Conservation (phyloP, 176 grass and related monocot species). For the Melocanna baccifera region DNA sequence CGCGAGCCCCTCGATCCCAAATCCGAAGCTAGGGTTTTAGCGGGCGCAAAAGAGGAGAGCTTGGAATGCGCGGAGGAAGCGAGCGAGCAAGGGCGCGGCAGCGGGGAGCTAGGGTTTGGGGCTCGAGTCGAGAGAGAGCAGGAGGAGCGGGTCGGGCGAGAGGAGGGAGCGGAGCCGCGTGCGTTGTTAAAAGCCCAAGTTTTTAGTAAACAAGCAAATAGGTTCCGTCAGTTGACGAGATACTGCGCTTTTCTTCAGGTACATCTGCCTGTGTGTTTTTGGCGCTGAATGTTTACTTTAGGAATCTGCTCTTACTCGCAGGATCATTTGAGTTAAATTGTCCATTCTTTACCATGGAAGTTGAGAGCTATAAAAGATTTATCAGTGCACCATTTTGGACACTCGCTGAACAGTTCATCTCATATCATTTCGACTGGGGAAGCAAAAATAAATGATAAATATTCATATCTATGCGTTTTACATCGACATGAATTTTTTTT, state of each 20-base stretch:
- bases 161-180: too few species aligned
- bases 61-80: background rate
- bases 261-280: background rate
- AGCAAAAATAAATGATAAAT: background rate
- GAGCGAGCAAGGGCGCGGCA: too few species aligned
- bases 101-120: too few species aligned
- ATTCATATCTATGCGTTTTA: background rate
- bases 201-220: too few species aligned
- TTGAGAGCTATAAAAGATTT: background rate
- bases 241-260: too few species aligned
- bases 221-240: too few species aligned
- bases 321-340: background rate
- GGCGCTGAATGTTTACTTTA: background rate
- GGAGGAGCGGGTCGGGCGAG: too few species aligned
- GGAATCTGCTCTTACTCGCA: background rate
- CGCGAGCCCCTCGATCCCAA: background rate
- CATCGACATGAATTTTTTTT: background rate
- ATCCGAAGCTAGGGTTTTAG: conserved; percentile 29
- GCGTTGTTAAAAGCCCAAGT: too few species aligned
- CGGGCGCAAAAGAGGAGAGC: background rate
- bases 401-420: background rate
- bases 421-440: background rate
- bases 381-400: background rate
- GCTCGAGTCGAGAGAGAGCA: too few species aligned
- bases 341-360: background rate